Base-by-base conservation (phyloP, 768 basidiomycete species). In the Boletales sp. region DNA sequence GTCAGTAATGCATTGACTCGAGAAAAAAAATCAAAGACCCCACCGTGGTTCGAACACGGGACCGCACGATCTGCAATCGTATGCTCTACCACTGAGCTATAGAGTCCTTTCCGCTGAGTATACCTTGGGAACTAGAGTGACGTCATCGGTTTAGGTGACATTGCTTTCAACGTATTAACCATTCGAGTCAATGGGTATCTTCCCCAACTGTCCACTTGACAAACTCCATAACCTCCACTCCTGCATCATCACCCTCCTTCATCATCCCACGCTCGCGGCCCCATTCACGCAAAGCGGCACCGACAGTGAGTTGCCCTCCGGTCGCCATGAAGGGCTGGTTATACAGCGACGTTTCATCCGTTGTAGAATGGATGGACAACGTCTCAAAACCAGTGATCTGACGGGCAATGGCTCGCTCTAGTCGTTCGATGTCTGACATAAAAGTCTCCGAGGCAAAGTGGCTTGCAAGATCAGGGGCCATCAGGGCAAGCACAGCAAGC, bases 381-480 rank as follows among this genome's bases (percentile, higher is more conserved):
- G 90, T 90, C 25, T 88, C 82, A 62, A 94, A 86, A 3, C 92
- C 94, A 18, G 83, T 82, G 44, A 92, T 84, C 68, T 95, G 94
- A 37, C 91, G 79, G 10, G 86, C 87, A n/a, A 95, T 55, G 2
- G 86, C 79, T 19, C 89, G 82, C 57, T 87, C 83, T 13, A 95
- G 73, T 38, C 76, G 74, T 31, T 73, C 72, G 15, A 90, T 69
- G 35, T 87, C 80, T n/a, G 71, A 64, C 25, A 72, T 69, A 58
- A 86, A 84, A n/a, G 62, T 62, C 42, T 75, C 65, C 2, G 77
- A 74, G 14, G 66, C 67, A 40, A 84, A 63, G 53, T 77, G 61
- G 25, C 68, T 61, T 34, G 72, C 50, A 41, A 87, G 66, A 47
- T 72, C 58, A 48, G 74, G 64, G 18, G 84, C 74, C 54, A 77